Base-by-base conservation (phyloP, 345 rosid species). In the Rhodamnia rubescens region DNA sequence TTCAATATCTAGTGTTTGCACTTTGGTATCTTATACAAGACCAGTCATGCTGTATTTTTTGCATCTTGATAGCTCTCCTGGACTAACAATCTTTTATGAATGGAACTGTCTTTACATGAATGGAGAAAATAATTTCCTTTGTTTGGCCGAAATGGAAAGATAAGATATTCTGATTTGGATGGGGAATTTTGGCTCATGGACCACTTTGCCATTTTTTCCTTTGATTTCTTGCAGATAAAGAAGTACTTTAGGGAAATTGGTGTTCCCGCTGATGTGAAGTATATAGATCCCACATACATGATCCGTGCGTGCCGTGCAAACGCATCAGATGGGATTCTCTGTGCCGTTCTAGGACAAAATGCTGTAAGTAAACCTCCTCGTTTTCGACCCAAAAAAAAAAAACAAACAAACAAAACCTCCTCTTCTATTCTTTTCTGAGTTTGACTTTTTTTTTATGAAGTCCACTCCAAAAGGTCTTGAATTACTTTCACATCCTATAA, bases 271-370 rank as follows among this genome's bases (percentile, higher is more conserved):
- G 98, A 97, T 88, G 98, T 95, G 52, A 97, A 96, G 91, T 96
- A 95, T 88, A 97, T 95, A 81, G 99, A 96, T 91, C 99, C 99
- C 81, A 97, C 98, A 81, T 96, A 97, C 90, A 96, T 96, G 99
- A 94, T 97, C 87, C 97, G 98, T 2, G 98, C 98, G 11, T 91
- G 93, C 86, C 97, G 98, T 84, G 99, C 99, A 55, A 95, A 97
- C 92, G 99, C 98, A 51, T 96, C 99, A 52, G 99, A 97, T 89
- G 97, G 99, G 85, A 97, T 97, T 85, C 93, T 96, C 55, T 94
- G 99, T 86, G 92, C 98, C n/a, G 98, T 97, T 90, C 93, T 97
- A 49, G 99, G 99, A 85, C 99, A 97, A 92, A 97, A 97, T 89
- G 99, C 99, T 47, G 99, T 96, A 83, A 95, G 96, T 90, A 54